Percentiles rank a stretch among this genome's conserved stretches.
These are phyloP conservation scores for Penicillium psychrosexuale DNA, from an alignment of 2,329 filamentous ascomycete species.

Conservation along the genomic window DNA sequence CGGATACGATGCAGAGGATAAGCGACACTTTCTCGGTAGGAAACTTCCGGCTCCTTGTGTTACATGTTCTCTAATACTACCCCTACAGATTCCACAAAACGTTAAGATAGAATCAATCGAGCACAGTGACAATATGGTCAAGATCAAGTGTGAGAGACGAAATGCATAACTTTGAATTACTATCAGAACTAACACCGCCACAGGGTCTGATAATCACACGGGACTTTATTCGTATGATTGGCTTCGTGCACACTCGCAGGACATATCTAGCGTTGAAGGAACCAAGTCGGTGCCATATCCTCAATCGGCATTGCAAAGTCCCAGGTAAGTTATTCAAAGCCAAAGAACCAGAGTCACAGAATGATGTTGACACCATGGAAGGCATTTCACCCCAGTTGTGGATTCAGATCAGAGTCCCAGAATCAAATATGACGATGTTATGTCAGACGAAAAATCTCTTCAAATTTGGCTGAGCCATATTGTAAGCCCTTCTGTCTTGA, in stretches of 20 bases:
- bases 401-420: slow-evolving; percentile 49
- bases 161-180: background rate
- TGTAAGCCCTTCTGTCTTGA: slow-evolving; percentile 24
- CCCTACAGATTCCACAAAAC: slow-evolving; percentile 46
- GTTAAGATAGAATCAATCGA: slow-evolving; percentile 38
- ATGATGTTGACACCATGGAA: background rate
- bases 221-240: slow-evolving; percentile 67
- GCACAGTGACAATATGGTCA: slow-evolving; percentile 39
- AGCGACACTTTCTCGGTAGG: slow-evolving; percentile 65
- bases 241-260: slow-evolving; percentile 50
- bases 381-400: slow-evolving; percentile 14
- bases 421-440: slow-evolving; percentile 60
- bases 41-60: background rate
- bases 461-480: slow-evolving; percentile 63
- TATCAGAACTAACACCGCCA: slow-evolving; percentile 12
- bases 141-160: slow-evolving; percentile 50
- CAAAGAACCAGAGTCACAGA: background rate
- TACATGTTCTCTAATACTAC: background rate
- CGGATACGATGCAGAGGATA: slow-evolving; percentile 66
- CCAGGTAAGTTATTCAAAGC: background rate
- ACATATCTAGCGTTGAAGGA: slow-evolving; percentile 13
- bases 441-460: slow-evolving; percentile 56
- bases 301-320: background rate
- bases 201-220: slow-evolving; percentile 67
- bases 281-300: background rate